These are phyloP conservation scores for Quercus ilex DNA, from an alignment of 306 rosid species.

Conservation along the genomic window DNA sequence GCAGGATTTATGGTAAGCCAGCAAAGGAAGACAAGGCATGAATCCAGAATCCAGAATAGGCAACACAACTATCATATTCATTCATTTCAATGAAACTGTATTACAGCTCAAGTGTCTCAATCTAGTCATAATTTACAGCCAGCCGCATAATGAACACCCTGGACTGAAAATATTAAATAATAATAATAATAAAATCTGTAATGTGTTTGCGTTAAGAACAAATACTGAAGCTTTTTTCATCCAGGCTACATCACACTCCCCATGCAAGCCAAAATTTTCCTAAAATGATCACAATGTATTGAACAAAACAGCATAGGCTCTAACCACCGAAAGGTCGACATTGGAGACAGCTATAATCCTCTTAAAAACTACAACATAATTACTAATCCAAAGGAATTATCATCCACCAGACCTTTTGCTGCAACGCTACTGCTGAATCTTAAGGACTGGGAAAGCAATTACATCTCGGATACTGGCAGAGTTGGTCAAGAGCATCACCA, in stretches of 20 bases:
- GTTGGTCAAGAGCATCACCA: slow-evolving; percentile 92
- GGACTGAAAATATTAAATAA: not conserved
- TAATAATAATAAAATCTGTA: not conserved
- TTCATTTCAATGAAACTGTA: not conserved
- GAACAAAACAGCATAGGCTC: not conserved
- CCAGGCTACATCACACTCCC: not conserved
- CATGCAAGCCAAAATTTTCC: not conserved
- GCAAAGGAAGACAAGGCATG: not conserved
- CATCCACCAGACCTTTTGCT: not conserved
- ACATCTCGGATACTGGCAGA: slow-evolving; percentile 94
- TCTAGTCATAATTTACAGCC: not conserved
- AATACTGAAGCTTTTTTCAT: not conserved
- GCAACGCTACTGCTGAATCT: slow-evolving; percentile 50
- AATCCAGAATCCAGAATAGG: not conserved
- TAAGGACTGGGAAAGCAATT: slow-evolving; percentile 92
- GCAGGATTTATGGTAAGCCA: not conserved
- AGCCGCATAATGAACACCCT: not conserved
- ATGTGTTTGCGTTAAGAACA: not conserved
- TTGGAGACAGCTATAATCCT: not conserved
- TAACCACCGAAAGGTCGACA: not conserved
- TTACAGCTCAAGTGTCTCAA: not conserved
- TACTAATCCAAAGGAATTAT: slow-evolving; percentile 1
- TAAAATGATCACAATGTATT: not conserved
- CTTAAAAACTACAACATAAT: not conserved
- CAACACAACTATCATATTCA: not conserved